These are phyloP conservation scores for Balansia obtecta DNA, from an alignment of 2,329 filamentous ascomycete species.

Conservation along the genomic window DNA sequence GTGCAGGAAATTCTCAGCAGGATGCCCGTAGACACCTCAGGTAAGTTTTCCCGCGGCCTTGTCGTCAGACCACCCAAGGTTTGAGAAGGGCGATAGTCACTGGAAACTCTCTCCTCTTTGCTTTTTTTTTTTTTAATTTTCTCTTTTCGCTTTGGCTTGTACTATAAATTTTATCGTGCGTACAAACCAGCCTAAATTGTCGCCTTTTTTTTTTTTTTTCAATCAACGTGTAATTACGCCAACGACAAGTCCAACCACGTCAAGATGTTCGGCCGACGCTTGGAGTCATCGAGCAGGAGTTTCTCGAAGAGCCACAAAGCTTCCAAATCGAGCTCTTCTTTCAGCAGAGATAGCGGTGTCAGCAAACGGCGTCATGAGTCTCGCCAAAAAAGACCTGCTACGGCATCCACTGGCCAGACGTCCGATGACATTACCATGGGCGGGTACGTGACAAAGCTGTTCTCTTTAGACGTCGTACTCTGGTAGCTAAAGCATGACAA, in stretches of 20 bases:
- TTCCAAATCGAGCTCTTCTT: slow-evolving; percentile 39
- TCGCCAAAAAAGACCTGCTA: slow-evolving; percentile 33
- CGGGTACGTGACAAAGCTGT: slow-evolving; percentile 25
- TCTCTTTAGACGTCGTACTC: neutral
- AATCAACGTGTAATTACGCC: neutral
- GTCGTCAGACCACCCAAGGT: slow-evolving; percentile 1
- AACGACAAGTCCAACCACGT: neutral
- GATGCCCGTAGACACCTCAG: neutral
- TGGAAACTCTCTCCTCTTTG: neutral
- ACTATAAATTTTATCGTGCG: neutral
- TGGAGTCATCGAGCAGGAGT: slow-evolving; percentile 34
- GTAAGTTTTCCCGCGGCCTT: neutral
- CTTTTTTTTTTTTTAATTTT: neutral
- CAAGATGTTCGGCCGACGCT: slow-evolving; percentile 36
- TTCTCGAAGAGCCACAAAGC: slow-evolving; percentile 40
- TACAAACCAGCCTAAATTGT: neutral
- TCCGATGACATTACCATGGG: slow-evolving; percentile 27
- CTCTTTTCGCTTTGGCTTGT: neutral
- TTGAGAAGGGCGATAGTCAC: neutral
- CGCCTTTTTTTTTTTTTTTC: neutral
- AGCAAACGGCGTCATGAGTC: slow-evolving; percentile 43
- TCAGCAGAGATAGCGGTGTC: slow-evolving; percentile 41
- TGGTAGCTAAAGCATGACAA: neutral
- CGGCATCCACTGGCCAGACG: slow-evolving; percentile 27
- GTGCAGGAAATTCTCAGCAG: neutral